phyloP scores from a whole-genome alignment of 352 stramenopile species.

The Pythium monospermum region DNA sequence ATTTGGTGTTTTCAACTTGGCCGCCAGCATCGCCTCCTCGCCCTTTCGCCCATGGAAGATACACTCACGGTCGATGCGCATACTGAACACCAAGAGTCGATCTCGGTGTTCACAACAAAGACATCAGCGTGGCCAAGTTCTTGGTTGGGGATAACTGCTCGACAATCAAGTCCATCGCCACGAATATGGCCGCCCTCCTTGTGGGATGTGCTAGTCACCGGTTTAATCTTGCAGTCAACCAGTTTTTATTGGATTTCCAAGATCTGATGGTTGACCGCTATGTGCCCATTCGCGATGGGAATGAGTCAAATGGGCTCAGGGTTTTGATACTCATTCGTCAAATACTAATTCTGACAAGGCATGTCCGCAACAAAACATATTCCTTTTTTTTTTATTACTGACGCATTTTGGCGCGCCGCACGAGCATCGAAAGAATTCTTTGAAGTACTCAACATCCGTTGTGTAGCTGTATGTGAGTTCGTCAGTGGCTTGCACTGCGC shows the following conservation, averaged over 20 bases:
- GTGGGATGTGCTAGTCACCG: constrained; percentile 1
- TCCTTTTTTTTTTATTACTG: too few species aligned
- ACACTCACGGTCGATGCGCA: neutral
- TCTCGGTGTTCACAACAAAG: neutral
- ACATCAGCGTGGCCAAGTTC: neutral
- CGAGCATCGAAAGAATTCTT: too few species aligned
- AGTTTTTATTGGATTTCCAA: neutral
- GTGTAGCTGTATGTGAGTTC: too few species aligned
- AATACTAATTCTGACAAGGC: too few species aligned
- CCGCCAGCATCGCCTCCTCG: neutral
- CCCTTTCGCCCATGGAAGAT: neutral
- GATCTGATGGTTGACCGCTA: too few species aligned
- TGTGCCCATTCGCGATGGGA: too few species aligned
- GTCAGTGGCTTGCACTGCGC: too few species aligned
- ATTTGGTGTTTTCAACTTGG: neutral
- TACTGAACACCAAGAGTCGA: neutral
- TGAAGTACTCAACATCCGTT: too few species aligned
- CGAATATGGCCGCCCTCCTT: neutral
- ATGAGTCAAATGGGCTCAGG: too few species aligned
- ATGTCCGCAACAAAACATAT: too few species aligned
- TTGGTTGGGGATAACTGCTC: neutral
- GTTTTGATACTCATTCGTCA: too few species aligned
- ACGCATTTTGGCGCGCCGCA: too few species aligned
- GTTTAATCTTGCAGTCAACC: neutral
- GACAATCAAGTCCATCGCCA: neutral